Base-by-base conservation (phyloP, 192 early-diverging fungal genomes). In the Thamnidium elegans region DNA sequence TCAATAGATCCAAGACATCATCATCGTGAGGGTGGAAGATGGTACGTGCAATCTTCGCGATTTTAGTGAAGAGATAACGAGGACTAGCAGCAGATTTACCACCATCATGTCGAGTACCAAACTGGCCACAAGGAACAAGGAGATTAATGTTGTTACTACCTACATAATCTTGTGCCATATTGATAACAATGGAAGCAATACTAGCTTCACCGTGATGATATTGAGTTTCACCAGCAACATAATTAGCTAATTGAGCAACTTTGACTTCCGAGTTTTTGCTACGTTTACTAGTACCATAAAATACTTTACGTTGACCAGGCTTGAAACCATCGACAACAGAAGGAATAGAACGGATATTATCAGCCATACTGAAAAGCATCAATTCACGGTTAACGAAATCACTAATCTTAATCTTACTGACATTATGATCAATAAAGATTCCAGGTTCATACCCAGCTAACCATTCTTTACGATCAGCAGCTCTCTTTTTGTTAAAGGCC, bases 361-460 rank as follows among this genome's bases (percentile, higher is more conserved):
- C 97, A 0, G 93, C 93, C 72, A 95, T 92, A 26, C 91, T 93
- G 73, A 96, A 99, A 10, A 95, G 77, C 58, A 98, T 92, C 31
- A 99, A 76, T 74, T 99, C 97, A 65, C 85, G 86, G 73, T 97
- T 97, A 73, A 99, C 91, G 74, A 99, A 99, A 66, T 99, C 90
- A 8, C 78, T 62, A 34, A 99, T 90, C 3, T 82, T 72, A 58
- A 99, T 95, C 30, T 85, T 78, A 43, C 79, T 66, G 26, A 89
- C 83, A 54, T 77, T 81, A 66, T 96, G 89, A 76, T 97, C 92
- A 62, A 99, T 89, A 72, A 79, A 96, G 11, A 88, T 97, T 11
- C 94, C 97, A 0, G 92, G 90, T 81, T 76, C 58, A 58, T 85
- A 96, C 7, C 74, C 69, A 10, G 85, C 76, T 13, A 99, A 77